phyloP scores from a whole-genome alignment of 2,329 filamentous ascomycete genomes.

The Neopestalotiopsis clavispora region DNA sequence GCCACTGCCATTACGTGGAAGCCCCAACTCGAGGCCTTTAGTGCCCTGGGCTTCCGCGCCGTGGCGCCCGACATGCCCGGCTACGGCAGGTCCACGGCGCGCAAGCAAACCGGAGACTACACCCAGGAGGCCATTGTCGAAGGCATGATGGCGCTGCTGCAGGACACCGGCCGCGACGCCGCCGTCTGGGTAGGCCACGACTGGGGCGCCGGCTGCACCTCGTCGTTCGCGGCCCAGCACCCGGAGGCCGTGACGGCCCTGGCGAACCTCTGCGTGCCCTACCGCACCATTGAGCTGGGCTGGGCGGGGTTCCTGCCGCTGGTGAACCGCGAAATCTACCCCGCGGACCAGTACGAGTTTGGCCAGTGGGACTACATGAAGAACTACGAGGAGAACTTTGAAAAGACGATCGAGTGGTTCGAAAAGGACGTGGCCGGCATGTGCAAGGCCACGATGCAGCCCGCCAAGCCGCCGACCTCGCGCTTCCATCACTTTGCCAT shows the following conservation, averaged over 20 bases:
- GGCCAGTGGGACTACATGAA: slow-evolving; percentile 38
- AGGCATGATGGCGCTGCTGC: slow-evolving; percentile 40
- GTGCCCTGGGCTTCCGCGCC: slow-evolving; percentile 36
- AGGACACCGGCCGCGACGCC: slow-evolving; percentile 33
- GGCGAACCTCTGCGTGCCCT: slow-evolving; percentile 42
- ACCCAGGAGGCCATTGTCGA: slow-evolving; percentile 36
- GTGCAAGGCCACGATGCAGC: slow-evolving; percentile 20
- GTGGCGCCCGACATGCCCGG: slow-evolving; percentile 40
- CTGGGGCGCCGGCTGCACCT: slow-evolving; percentile 40
- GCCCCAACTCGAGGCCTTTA: slow-evolving; percentile 33
- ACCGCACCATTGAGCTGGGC: slow-evolving; percentile 45
- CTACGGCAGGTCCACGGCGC: slow-evolving; percentile 41
- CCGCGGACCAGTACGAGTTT: slow-evolving; percentile 43
- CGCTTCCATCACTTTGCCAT: slow-evolving; percentile 30
- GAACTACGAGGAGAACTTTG: slow-evolving; percentile 33
- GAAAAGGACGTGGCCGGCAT: slow-evolving; percentile 23
- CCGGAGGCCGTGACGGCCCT: slow-evolving; percentile 32
- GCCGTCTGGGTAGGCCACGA: slow-evolving; percentile 56
- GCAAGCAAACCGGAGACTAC: slow-evolving; percentile 33
- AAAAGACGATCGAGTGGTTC: slow-evolving; percentile 25
- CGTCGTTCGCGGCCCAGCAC: slow-evolving; percentile 33
- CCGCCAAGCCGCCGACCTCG: slow-evolving; percentile 5
- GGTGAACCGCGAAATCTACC: slow-evolving; percentile 48
- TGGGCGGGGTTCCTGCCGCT: slow-evolving; percentile 36
- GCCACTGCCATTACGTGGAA: slow-evolving; percentile 40